A percentile compares a stretch with the other conserved stretches of the same genome.
Conservation (phyloP, 257 asterid species). For the Primulina huaijiensis region DNA sequence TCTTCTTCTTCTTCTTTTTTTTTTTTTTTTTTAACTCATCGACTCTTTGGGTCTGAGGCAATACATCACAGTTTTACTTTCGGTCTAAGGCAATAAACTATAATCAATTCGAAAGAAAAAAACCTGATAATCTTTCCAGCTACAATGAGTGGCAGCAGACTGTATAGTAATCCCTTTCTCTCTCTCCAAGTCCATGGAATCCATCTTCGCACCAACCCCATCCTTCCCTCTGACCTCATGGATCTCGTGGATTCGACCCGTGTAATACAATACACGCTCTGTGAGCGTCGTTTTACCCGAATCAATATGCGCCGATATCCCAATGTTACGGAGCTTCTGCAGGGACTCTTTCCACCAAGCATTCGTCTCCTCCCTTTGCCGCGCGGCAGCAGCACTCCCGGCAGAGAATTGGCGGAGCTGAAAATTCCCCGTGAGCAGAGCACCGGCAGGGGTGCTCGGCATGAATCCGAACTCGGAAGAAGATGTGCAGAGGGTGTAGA, state of each 20-base stretch:
- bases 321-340: constrained; percentile 78
- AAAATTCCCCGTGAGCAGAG: constrained; percentile 55
- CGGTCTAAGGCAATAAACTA: not conserved
- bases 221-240: constrained; percentile 97
- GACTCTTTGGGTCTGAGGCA: not conserved
- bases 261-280: constrained; percentile 78
- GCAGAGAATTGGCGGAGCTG: constrained; percentile 63
- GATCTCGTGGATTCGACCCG: constrained; percentile 97
- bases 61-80: not conserved
- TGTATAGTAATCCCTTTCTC: constrained; percentile 98
- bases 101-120: constrained; percentile 10
- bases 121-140: constrained; percentile 93
- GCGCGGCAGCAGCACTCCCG: constrained; percentile 65
- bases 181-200: constrained; percentile 98
- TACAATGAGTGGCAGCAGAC: constrained; percentile 96
- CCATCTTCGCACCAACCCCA: constrained; percentile 99
- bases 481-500: constrained; percentile 49
- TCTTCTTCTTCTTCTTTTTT: too few relatives aligned
- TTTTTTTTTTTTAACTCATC: too few relatives aligned
- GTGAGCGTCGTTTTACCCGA: constrained; percentile 96
- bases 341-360: constrained; percentile 81
- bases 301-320: constrained; percentile 95
- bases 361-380: constrained; percentile 74
- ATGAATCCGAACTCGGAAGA: constrained; percentile 25
- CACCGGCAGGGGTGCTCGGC: constrained; percentile 37